phyloP scores from a whole-genome alignment of 345 rosid genomes.

The Erysimum cheiranthoides region DNA sequence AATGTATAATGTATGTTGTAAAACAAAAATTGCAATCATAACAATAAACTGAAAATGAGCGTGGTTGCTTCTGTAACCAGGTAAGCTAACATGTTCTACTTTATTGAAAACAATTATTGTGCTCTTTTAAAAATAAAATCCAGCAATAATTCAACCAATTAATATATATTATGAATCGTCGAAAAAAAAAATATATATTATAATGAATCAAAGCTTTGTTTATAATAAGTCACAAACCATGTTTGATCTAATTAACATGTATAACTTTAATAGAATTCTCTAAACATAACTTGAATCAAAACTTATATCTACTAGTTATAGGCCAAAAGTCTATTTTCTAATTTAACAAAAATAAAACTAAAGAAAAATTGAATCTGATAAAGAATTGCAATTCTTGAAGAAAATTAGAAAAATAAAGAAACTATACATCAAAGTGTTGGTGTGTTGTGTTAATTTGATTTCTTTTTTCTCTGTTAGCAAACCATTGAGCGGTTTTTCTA shows the following conservation, averaged over 20 bases:
- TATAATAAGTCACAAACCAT: constrained; percentile 1
- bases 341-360: constrained; percentile 10
- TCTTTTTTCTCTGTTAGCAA: constrained; percentile 66
- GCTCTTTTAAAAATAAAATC: background rate
- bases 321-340: background rate
- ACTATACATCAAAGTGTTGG: constrained; percentile 50
- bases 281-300: background rate
- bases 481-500: constrained; percentile 75
- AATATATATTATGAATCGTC: background rate
- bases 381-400: background rate
- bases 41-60: constrained; percentile 8
- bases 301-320: background rate
- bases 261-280: background rate
- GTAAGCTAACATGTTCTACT: constrained; percentile 46
- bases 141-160: constrained; percentile 5
- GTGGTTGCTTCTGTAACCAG: constrained; percentile 43
- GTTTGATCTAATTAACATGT: constrained; percentile 20
- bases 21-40: background rate
- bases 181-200: background rate
- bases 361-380: background rate
- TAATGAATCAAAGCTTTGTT: constrained; percentile 7
- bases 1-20: too few species aligned
- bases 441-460: constrained; percentile 42
- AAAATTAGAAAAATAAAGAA: background rate
- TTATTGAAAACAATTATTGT: constrained; percentile 32